These are phyloP conservation scores for Viridothelium virens DNA, from an alignment of 495 filamentous ascomycete genomes.

Conservation along the genomic window DNA sequence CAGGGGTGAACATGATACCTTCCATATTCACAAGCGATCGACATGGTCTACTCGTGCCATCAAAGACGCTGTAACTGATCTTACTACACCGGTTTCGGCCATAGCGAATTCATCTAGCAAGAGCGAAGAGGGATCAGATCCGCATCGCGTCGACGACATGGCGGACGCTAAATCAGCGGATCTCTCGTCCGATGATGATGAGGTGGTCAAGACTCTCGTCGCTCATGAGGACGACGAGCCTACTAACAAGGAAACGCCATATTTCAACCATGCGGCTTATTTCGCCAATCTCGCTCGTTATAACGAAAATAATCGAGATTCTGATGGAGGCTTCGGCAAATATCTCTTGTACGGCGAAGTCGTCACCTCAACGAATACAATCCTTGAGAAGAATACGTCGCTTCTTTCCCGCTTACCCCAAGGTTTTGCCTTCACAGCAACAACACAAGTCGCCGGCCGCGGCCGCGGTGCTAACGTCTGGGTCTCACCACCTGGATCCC, in stretches of 20 bases:
- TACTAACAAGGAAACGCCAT: conserved; percentile 67
- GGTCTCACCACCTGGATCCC: conserved; percentile 79
- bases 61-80: conserved; percentile 41
- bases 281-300: conserved; percentile 66
- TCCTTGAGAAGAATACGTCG: conserved; percentile 88
- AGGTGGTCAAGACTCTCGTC: conserved; percentile 59
- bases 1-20: conserved; percentile 77
- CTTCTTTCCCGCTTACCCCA: conserved; percentile 68
- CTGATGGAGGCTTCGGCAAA: conserved; percentile 62
- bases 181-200: conserved; percentile 63
- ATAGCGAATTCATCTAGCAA: conserved; percentile 17
- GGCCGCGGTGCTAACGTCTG: conserved; percentile 90
- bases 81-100: conserved; percentile 1
- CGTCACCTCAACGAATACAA: conserved; percentile 85
- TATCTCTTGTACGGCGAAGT: conserved; percentile 83
- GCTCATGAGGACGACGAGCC: conserved; percentile 64
- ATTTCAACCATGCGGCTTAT: conserved; percentile 78
- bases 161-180: conserved; percentile 34
- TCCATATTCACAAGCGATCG: conserved; percentile 60
- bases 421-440: conserved; percentile 86
- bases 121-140: conserved; percentile 17
- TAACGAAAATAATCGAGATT: conserved; percentile 44
- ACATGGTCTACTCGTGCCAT: conserved; percentile 56
- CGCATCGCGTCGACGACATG: conserved; percentile 29
- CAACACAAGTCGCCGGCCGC: conserved; percentile 81